These are phyloP conservation scores for Eustoma russellianum DNA, from an alignment of 257 asterid genomes.

Conservation along the genomic window DNA sequence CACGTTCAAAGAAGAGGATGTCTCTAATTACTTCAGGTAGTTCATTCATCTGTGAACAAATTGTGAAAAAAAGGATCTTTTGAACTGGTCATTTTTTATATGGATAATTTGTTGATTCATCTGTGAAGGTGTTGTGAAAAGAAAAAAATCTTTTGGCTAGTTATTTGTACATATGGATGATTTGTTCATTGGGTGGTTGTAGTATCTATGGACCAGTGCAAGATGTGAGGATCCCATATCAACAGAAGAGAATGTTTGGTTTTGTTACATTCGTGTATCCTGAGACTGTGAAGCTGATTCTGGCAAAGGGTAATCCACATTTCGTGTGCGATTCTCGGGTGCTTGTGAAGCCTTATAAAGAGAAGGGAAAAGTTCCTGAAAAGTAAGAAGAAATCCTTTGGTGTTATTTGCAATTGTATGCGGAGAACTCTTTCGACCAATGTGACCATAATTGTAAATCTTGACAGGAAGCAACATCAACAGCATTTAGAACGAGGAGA, in stretches of 20 bases:
- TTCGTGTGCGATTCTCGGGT: conserved; percentile 49
- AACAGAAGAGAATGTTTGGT: conserved; percentile 84
- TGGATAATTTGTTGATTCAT: too few relatives aligned
- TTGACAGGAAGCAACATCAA: conserved; percentile 55
- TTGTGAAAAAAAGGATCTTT: background rate
- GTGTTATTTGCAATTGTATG: background rate
- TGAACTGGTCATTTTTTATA: background rate
- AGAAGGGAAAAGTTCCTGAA: conserved; percentile 62
- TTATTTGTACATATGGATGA: background rate
- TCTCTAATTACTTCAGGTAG: conserved; percentile 75
- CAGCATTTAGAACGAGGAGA: conserved; percentile 68
- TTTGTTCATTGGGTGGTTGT: conserved; percentile 10
- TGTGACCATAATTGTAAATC: too few relatives aligned
- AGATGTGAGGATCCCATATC: conserved; percentile 65
- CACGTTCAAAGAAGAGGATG: conserved; percentile 84
- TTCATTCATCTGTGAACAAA: conserved; percentile 4
- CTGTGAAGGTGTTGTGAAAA: too few relatives aligned
- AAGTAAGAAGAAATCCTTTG: conserved; percentile 24
- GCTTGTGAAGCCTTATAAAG: conserved; percentile 64
- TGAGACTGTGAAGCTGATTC: conserved; percentile 47
- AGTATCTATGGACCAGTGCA: conserved; percentile 68
- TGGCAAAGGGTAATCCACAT: conserved; percentile 66
- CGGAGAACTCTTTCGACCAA: background rate
- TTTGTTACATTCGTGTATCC: conserved; percentile 66
- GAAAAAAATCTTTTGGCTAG: background rate